These are phyloP conservation scores for Adansonia gregorii DNA, from an alignment of 441 rosid genomes.

Conservation along the genomic window DNA sequence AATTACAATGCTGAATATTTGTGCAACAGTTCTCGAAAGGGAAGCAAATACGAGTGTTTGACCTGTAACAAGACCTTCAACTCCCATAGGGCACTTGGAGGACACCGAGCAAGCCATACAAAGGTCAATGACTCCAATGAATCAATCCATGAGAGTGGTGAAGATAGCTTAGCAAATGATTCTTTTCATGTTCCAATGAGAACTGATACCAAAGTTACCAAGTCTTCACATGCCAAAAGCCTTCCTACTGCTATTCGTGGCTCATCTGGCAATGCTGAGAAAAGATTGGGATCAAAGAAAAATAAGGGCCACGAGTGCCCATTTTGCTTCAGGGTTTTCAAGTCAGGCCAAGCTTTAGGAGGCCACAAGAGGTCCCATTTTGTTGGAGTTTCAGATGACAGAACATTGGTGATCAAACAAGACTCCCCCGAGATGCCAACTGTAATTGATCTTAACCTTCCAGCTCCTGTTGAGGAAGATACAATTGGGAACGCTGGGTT, in stretches of 20 bases:
- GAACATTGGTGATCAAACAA: slow-evolving; percentile 55
- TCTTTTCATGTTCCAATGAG: slow-evolving; percentile 35
- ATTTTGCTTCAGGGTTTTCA: slow-evolving; percentile 75
- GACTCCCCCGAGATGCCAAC: slow-evolving; percentile 44
- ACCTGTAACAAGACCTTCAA: slow-evolving; percentile 33
- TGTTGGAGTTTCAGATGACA: slow-evolving; percentile 56
- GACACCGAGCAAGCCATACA: slow-evolving; percentile 35
- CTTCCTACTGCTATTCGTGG: slow-evolving; percentile 21
- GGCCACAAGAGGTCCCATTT: slow-evolving; percentile 96
- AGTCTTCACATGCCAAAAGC: slow-evolving; percentile 34
- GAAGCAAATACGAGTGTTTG: slow-evolving; percentile 36
- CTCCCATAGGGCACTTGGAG: slow-evolving; percentile 19
- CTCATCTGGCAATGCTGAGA: slow-evolving; percentile 37
- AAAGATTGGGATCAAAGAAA: slow-evolving; percentile 45
- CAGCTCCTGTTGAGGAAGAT: slow-evolving; percentile 57
- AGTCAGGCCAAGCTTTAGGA: slow-evolving; percentile 90
- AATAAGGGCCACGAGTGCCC: slow-evolving; percentile 74
- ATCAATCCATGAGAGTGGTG: slow-evolving; percentile 51
- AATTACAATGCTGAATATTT: background rate
- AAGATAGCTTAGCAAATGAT: slow-evolving; percentile 51
- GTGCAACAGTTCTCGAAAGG: slow-evolving; percentile 35
- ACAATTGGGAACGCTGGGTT: slow-evolving; percentile 36
- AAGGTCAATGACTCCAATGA: slow-evolving; percentile 39
- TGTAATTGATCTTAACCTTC: slow-evolving; percentile 70
- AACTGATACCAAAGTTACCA: slow-evolving; percentile 30